phyloP scores from a whole-genome alignment of 345 rosid genomes.

The Clausena lansium region DNA sequence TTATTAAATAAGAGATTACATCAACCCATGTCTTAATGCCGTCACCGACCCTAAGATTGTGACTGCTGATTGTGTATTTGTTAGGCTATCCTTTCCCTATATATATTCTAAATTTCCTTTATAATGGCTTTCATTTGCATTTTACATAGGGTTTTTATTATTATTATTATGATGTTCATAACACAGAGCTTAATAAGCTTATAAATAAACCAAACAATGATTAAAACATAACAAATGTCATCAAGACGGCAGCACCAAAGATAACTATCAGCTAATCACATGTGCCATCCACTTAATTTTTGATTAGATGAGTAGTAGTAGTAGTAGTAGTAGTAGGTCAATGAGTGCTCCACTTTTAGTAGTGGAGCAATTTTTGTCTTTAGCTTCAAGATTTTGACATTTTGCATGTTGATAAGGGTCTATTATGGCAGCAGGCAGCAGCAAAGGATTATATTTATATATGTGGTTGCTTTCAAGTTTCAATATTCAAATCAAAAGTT shows the following conservation, averaged over 20 bases:
- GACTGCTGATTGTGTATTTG: neutral
- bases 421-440: too few species aligned
- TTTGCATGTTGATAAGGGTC: neutral
- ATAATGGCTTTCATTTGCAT: neutral
- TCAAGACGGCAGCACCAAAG: neutral
- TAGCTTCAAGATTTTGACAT: neutral
- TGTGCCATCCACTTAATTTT: constrained; percentile 10
- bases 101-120: neutral
- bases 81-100: neutral
- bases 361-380: constrained; percentile 14
- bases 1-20: neutral
- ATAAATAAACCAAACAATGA: neutral
- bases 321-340: neutral
- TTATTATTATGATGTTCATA: neutral
- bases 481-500: neutral
- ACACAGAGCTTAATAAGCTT: neutral
- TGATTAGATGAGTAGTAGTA: neutral
- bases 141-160: neutral
- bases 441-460: too few species aligned
- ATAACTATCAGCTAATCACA: neutral
- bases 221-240: neutral
- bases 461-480: too few species aligned
- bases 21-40: neutral
- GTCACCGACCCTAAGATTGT: neutral
- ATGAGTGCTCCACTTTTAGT: constrained; percentile 17